Conservation (phyloP, 352 stramenopile species). For the Phytophthora citrophthora region DNA sequence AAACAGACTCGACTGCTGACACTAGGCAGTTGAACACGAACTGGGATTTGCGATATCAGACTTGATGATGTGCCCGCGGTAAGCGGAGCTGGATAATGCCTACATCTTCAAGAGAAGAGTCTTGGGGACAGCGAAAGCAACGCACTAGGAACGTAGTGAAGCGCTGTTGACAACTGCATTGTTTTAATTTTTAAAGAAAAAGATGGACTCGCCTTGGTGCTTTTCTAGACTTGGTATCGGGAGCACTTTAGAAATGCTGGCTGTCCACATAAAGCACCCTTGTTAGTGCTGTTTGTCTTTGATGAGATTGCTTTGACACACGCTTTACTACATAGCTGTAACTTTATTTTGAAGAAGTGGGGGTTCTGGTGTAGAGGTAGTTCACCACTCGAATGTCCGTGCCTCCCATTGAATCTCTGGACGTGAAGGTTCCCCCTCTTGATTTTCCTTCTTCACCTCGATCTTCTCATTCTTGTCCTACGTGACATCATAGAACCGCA, state of each 20-base stretch:
- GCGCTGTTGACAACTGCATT: constrained; percentile 18
- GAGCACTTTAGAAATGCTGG: too few species aligned
- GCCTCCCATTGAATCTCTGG: constrained; percentile 29
- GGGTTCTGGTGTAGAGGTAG: background rate
- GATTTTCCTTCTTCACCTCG: constrained; percentile 7
- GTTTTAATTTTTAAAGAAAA: constrained; percentile 14
- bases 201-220: background rate
- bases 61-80: constrained; percentile 21
- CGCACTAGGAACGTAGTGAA: constrained; percentile 3
- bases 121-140: constrained; percentile 4
- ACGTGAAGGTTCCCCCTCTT: constrained; percentile 4
- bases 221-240: too few species aligned
- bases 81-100: constrained; percentile 8
- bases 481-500: constrained; percentile 16
- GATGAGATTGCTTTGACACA: background rate
- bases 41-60: constrained; percentile 14
- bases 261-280: too few species aligned
- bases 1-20: constrained; percentile 1
- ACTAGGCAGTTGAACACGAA: constrained; percentile 5
- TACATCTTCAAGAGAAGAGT: constrained; percentile 27
- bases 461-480: constrained; percentile 4
- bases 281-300: constrained; percentile 14
- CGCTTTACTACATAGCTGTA: constrained; percentile 13
- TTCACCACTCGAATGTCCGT: constrained; percentile 42
- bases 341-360: constrained; percentile 14